Base-by-base conservation (phyloP, 148 eudicot genomes). In the Camellia granthamiana region DNA sequence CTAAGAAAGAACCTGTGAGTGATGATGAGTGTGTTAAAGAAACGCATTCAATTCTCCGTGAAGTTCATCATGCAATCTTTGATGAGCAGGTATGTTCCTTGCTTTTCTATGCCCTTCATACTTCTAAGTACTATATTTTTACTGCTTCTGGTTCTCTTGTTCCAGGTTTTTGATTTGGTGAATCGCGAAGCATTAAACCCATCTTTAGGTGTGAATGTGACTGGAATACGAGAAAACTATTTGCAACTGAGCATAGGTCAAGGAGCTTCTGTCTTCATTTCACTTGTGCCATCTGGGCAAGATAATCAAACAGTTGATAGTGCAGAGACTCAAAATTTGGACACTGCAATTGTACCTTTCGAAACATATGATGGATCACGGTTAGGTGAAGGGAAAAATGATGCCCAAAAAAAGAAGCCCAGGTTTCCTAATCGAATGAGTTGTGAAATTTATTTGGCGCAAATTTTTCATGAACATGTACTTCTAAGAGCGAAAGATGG, bases 141-240 rank as follows among this genome's bases (percentile, higher is more conserved):
- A 52, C 62, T n/a, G 30, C 79, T 30, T 61, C 38, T 72, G 12
- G 55, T 74, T 76, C 56, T 84, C 75, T 82, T 52, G 70, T 79
- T 78, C 43, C 86, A 96, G 99, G 97, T 96, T 61, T 96, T 96
- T 86, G 93, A 30, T 72, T 85, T 92, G 86, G 92, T 92, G 44
- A 93, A 89, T 80, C 97, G 91, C 80, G 98, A 93, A 86, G 94
- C 94, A 75, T 90, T 91, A 76, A 89, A 85, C 77, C 90, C 92
- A 61, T 87, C 94, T 38, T 77, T 87, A 69, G 94, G 92, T 77
- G 92, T 90, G 55, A 88, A 86, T 80, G 92, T 96, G 76, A 93
- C 94, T 83, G 98, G 95, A 55, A 81, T 92, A 77, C 86, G 85
- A 77, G 99, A 93, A 82, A 93, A 91, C 80, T 90, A 86, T 86